Percentiles rank a stretch among this genome's conserved stretches.
Evolutionary conservation across 805 yeast genomes (phyloP).

Genomic region (Myxozyma vanderwaltii): DNA sequence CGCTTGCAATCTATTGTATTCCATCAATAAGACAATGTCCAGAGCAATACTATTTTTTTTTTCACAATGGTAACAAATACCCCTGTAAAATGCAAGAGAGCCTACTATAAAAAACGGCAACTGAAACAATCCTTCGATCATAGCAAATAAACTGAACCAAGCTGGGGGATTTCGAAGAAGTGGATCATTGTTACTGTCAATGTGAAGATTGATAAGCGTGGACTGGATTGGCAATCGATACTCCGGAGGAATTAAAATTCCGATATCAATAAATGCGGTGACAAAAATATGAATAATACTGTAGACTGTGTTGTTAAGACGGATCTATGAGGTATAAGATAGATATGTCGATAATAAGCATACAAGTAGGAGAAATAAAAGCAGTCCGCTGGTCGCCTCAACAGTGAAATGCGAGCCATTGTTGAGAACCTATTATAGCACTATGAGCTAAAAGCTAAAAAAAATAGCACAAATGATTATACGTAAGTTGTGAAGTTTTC

Average conservation of each 20-base stretch:
- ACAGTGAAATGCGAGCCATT: not conserved
- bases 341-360: not conserved
- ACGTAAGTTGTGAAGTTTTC: no score
- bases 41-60: no score
- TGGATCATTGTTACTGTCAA: slow-evolving; percentile 68
- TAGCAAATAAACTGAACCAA: slow-evolving; percentile 76
- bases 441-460: no score
- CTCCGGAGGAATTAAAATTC: not conserved
- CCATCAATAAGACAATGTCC: not conserved
- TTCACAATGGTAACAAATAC: slow-evolving; percentile 39
- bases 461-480: no score
- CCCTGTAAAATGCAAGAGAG: slow-evolving; percentile 40
- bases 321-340: no score
- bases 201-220: slow-evolving; percentile 58
- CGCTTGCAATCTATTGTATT: slow-evolving; percentile 31
- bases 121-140: slow-evolving; percentile 73
- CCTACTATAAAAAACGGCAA: slow-evolving; percentile 71
- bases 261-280: slow-evolving; percentile 1
- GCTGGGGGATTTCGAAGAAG: slow-evolving; percentile 58
- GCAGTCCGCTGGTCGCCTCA: not conserved
- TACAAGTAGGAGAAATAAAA: slow-evolving; percentile 5
- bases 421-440: not conserved
- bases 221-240: slow-evolving; percentile 48
- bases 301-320: no score
- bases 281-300: slow-evolving; percentile 4